These are phyloP conservation scores for Arthrobotrys megalospora DNA, from an alignment of 2,329 filamentous ascomycete species.

Conservation along the genomic window DNA sequence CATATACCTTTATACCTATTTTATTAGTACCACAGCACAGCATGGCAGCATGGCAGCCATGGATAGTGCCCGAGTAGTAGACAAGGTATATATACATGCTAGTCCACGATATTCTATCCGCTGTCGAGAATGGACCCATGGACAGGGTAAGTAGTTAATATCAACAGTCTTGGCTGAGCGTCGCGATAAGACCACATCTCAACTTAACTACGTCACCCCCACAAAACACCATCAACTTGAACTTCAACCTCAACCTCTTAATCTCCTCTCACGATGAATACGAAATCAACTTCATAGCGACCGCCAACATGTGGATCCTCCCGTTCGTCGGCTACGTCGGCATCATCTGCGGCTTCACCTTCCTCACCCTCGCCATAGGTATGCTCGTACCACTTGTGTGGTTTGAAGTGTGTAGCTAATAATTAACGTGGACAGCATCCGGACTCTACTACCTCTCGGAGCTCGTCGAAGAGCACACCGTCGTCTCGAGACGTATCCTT, in stretches of 20 bases:
- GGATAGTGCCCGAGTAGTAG: too few relatives aligned
- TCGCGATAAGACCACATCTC: constrained; percentile 49
- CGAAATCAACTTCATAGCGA: neutral
- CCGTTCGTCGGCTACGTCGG: constrained; percentile 91
- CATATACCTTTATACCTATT: too few relatives aligned
- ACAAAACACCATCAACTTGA: neutral
- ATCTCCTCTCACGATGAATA: too few relatives aligned
- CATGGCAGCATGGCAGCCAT: too few relatives aligned
- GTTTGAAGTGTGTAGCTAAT: constrained; percentile 11
- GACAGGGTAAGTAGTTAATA: neutral
- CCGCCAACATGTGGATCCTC: constrained; percentile 87
- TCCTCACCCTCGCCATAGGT: constrained; percentile 95
- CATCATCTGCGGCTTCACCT: constrained; percentile 88
- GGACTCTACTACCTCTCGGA: constrained; percentile 98
- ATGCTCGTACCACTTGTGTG: constrained; percentile 64
- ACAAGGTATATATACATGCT: too few relatives aligned
- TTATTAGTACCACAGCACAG: too few relatives aligned
- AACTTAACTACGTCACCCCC: constrained; percentile 35
- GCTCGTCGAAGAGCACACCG: constrained; percentile 97
- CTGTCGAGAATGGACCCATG: too few relatives aligned
- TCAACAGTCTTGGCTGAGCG: neutral
- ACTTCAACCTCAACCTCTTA: constrained; percentile 3
- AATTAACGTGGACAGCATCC: constrained; percentile 75
- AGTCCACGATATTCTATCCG: too few relatives aligned
- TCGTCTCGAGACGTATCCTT: constrained; percentile 89